Evolutionary conservation across 2,329 filamentous ascomycete genomes (phyloP), one percentile per base, ranked within the genome.

Genomic region (Aspergillus flavus): DNA sequence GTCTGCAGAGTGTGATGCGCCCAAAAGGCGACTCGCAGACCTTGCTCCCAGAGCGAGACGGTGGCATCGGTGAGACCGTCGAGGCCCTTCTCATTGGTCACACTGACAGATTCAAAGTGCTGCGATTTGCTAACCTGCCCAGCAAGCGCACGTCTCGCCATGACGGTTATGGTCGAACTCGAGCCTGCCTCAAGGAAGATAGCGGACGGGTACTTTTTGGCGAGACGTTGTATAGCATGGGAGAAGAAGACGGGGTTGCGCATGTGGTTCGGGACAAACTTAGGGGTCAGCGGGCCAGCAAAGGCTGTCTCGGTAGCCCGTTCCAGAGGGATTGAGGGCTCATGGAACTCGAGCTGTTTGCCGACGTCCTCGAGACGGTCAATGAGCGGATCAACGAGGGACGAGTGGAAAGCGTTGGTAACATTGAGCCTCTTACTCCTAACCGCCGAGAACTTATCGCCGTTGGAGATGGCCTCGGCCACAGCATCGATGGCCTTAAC

Each of bases 331-430:
- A 28, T 28, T 0, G 57, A 28, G 0, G 72, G 70, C 9, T 75
- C 43, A 0, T 68, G 52, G 64, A 80, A 82, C 0, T 55, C 68
- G 0, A 83, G 11, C 0, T 30, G 63, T 2, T 66, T 52, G 0
- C 67, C 78, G 2, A 78, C 21, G 5, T 68, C 28, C 16, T 69
- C 66, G 1, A 81, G 68, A 0, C 66, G 43, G 0, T 53, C 19
- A 9, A 73, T 60, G 0, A 83, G 52, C 0, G 61, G 55, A 0
- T 84, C 80, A 0, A 80, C 77, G 0, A 84, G 73, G 0, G 62
- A 55, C 0, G 78, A 84, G 65, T 85, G 83, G 66, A 83, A 85
- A 0, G 80, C 82, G 61, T 85, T 77, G 0, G 82, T 81, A 1
- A 83, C 80, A 14, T 79, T 74, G 0, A 85, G 76, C 4, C 65